A percentile compares a stretch with the other conserved stretches of the same genome.
Evolutionary conservation across 108 stramenopile genomes (phyloP).

Genomic region (Craspedostauros australis): DNA sequence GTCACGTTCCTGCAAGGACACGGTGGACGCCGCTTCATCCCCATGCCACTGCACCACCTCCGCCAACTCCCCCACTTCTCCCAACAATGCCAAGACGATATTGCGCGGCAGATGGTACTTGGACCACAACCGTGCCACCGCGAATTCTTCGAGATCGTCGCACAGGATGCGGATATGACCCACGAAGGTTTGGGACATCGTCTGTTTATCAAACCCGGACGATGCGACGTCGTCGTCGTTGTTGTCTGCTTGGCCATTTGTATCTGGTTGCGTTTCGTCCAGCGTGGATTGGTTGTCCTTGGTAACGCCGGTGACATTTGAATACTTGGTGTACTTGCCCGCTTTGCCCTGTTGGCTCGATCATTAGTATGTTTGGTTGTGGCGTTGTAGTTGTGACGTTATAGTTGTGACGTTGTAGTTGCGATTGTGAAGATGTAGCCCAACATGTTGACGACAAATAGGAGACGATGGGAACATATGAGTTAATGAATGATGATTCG

Average conservation of each 20-base stretch:
- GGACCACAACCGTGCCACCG: conserved; percentile 58
- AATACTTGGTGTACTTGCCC: conserved; percentile 79
- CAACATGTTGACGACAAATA: too few species aligned
- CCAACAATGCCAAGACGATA: conserved; percentile 74
- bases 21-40: conserved; percentile 16
- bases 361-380: too few species aligned
- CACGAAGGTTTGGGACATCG: background rate
- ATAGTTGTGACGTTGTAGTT: too few species aligned
- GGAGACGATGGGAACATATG: background rate
- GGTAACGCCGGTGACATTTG: conserved; percentile 70
- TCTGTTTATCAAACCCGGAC: background rate
- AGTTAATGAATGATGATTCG: too few species aligned
- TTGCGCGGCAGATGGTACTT: conserved; percentile 86
- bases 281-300: conserved; percentile 58
- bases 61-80: conserved; percentile 89
- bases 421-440: too few species aligned
- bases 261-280: background rate
- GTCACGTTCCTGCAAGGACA: conserved; percentile 32
- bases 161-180: conserved; percentile 4
- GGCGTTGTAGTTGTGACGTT: too few species aligned
- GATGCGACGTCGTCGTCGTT: background rate
- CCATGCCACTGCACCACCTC: conserved; percentile 88
- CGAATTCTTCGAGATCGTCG: conserved; percentile 48
- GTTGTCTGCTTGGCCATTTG: background rate
- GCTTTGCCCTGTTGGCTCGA: conserved; percentile 38